Evolutionary conservation across 306 rosid species (phyloP).

Genomic region (Sesbania bispinosa): DNA sequence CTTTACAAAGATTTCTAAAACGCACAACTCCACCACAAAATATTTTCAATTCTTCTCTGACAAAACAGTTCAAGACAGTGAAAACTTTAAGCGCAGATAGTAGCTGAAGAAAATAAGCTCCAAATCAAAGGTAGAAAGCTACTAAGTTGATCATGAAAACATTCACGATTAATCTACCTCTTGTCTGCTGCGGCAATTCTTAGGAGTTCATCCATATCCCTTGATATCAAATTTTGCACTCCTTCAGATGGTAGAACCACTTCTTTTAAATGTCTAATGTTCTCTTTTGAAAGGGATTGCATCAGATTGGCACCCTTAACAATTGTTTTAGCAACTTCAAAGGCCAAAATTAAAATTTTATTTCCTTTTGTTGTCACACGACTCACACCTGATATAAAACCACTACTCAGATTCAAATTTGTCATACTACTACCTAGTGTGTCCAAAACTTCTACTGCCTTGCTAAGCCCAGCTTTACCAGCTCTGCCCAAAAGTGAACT

Average conservation of each 20-base stretch:
- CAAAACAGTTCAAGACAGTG: slow-evolving; percentile 40
- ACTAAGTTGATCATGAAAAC: background rate
- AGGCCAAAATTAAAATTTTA: slow-evolving; percentile 89
- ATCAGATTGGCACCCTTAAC: slow-evolving; percentile 93
- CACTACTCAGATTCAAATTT: slow-evolving; percentile 69
- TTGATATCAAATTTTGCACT: slow-evolving; percentile 80
- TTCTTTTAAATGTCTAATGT: slow-evolving; percentile 83
- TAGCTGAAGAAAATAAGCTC: slow-evolving; percentile 22
- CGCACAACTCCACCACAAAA: slow-evolving; percentile 97
- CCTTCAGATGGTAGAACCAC: slow-evolving; percentile 89
- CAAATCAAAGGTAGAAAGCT: slow-evolving; percentile 12
- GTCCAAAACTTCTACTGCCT: slow-evolving; percentile 98
- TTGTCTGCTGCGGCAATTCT: slow-evolving; percentile 92
- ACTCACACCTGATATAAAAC: slow-evolving; percentile 88
- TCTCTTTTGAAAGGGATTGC: slow-evolving; percentile 96
- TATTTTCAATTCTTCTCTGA: slow-evolving; percentile 91
- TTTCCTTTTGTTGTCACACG: slow-evolving; percentile 84
- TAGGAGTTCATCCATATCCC: slow-evolving; percentile 83
- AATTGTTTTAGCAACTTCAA: slow-evolving; percentile 96
- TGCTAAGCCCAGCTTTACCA: slow-evolving; percentile 95
- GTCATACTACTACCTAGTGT: slow-evolving; percentile 98
- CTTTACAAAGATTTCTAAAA: slow-evolving; percentile 97
- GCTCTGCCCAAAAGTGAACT: slow-evolving; percentile 93
- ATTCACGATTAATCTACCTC: slow-evolving; percentile 56
- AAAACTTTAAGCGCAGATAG: slow-evolving; percentile 16